phyloP scores from a whole-genome alignment of 306 rosid species.

The Glycine soja region DNA sequence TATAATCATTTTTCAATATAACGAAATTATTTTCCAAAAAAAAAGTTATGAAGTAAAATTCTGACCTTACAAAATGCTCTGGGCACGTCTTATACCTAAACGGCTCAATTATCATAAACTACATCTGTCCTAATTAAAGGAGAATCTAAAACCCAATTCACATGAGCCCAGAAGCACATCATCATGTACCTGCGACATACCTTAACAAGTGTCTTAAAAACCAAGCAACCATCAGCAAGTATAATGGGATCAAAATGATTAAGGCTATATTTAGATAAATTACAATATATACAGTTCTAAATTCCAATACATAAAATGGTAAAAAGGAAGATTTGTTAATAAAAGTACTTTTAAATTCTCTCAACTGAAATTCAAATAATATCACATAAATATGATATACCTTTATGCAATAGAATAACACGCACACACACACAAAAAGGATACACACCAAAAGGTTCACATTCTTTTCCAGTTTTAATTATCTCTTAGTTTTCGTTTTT shows the following conservation, averaged over 20 bases:
- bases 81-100: not conserved
- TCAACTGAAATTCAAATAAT: no score
- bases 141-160: not conserved
- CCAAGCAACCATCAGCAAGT: not conserved
- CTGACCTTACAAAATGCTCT: not conserved
- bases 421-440: no score
- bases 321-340: no score
- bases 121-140: no score
- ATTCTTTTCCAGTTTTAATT: no score
- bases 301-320: no score
- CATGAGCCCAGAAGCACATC: not conserved
- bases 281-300: no score
- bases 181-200: not conserved
- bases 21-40: not conserved
- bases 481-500: no score
- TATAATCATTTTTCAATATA: not conserved
- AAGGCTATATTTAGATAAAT: not conserved
- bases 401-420: no score
- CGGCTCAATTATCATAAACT: not conserved
- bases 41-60: not conserved
- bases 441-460: no score
- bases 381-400: no score
- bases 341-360: no score
- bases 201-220: not conserved
- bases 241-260: not conserved